A percentile compares a stretch with the other conserved stretches of the same genome.
phyloP scores from a whole-genome alignment of 805 yeast genomes.

The Kuraishia molischiana region DNA sequence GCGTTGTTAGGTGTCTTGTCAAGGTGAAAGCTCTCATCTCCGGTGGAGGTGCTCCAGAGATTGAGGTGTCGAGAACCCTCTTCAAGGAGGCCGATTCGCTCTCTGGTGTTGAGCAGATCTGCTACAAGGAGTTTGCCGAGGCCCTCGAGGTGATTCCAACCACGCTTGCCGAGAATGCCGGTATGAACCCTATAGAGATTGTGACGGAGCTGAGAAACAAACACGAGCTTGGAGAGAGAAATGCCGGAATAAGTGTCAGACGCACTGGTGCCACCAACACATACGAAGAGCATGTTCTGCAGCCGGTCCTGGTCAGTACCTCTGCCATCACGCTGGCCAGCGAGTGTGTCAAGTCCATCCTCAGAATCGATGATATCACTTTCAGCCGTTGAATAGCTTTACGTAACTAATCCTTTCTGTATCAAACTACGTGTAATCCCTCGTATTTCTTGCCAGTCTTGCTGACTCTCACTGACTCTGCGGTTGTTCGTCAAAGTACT shows the following conservation, averaged over 20 bases:
- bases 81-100: constrained; percentile 61
- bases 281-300: constrained; percentile 87
- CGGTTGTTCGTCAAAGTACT: no score
- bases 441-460: no score
- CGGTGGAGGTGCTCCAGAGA: constrained; percentile 98
- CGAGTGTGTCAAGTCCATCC: constrained; percentile 90
- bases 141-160: constrained; percentile 92
- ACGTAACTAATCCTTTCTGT: not conserved
- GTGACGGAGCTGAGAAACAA: constrained; percentile 86
- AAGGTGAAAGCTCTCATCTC: constrained; percentile 87
- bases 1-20: constrained; percentile 84
- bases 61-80: constrained; percentile 73
- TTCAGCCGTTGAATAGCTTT: constrained; percentile 53
- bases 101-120: constrained; percentile 82
- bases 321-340: constrained; percentile 93
- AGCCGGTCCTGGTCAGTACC: constrained; percentile 90
- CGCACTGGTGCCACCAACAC: constrained; percentile 90
- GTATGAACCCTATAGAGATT: constrained; percentile 81
- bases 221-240: constrained; percentile 83
- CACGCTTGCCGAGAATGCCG: constrained; percentile 92
- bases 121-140: constrained; percentile 85
- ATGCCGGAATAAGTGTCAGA: constrained; percentile 94
- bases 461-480: no score
- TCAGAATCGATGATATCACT: constrained; percentile 95
- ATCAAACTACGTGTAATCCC: no score